These are phyloP conservation scores for Fraxinus angustifolia DNA, from an alignment of 305 asterid species.

Conservation along the genomic window DNA sequence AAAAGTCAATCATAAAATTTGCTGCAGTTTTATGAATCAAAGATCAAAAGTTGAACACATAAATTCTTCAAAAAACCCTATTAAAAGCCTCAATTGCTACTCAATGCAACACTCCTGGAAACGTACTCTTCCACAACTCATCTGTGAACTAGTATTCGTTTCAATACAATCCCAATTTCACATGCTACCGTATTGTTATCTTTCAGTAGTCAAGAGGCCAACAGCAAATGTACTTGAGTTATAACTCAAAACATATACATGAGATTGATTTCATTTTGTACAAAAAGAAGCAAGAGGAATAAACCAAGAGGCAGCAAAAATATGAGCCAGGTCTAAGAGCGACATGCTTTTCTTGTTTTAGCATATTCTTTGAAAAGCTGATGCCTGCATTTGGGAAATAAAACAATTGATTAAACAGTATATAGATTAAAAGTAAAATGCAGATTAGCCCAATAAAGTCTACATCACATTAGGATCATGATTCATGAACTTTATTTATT, in stretches of 20 bases:
- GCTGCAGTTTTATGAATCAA: neutral
- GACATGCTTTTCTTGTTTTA: neutral
- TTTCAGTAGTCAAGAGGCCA: neutral
- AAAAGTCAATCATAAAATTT: neutral
- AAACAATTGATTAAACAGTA: neutral
- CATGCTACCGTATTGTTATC: neutral
- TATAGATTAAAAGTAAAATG: neutral
- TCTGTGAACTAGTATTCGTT: neutral
- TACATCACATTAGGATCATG: neutral
- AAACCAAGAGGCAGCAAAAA: neutral
- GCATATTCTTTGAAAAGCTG: constrained; percentile 34
- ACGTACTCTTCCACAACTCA: neutral
- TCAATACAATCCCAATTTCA: neutral
- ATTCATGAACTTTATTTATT: neutral
- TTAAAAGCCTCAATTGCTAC: neutral
- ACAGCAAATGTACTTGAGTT: neutral
- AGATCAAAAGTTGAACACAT: neutral
- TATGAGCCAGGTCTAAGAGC: neutral
- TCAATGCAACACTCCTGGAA: neutral
- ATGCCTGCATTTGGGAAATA: constrained; percentile 24
- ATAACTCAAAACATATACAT: neutral
- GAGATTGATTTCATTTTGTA: neutral
- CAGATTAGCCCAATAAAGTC: neutral
- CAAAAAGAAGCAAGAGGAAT: neutral
- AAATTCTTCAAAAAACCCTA: neutral